Evolutionary conservation across 129 eudicot species (phyloP).

Genomic region (Tagetes patula): DNA sequence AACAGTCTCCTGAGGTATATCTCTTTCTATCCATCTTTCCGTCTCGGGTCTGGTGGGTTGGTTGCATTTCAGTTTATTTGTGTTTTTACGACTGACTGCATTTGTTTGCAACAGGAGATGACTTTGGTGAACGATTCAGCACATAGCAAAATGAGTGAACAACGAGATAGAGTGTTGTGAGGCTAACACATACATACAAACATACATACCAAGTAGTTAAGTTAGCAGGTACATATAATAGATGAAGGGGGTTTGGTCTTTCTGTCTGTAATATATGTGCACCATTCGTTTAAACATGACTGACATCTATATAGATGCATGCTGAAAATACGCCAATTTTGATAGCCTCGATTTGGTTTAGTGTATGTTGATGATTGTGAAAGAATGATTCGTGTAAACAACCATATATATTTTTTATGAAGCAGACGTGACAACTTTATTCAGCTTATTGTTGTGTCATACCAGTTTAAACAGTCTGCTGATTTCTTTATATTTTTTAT

Average conservation of each 20-base stretch:
- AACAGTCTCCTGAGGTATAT: constrained; percentile 61
- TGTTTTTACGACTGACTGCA: neutral
- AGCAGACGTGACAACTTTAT: neutral
- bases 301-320: constrained; percentile 2
- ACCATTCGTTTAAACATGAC: neutral
- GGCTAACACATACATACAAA: constrained; percentile 4
- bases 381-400: neutral
- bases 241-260: constrained; percentile 20
- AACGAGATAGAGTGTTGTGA: constrained; percentile 53
- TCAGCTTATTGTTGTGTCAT: neutral
- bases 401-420: neutral
- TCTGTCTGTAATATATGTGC: constrained; percentile 25
- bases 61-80: neutral
- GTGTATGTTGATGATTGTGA: neutral
- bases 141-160: constrained; percentile 44
- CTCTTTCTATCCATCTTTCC: constrained; percentile 23
- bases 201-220: constrained; percentile 25
- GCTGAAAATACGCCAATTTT: constrained; percentile 27
- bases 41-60: neutral
- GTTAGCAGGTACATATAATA: constrained; percentile 36
- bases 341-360: constrained; percentile 13
- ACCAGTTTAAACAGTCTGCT: neutral
- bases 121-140: constrained; percentile 42
- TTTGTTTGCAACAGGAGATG: constrained; percentile 55
- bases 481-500: neutral